Conservation (phyloP, 192 early-diverging fungal genomes). For the Linnemannia zychae region DNA sequence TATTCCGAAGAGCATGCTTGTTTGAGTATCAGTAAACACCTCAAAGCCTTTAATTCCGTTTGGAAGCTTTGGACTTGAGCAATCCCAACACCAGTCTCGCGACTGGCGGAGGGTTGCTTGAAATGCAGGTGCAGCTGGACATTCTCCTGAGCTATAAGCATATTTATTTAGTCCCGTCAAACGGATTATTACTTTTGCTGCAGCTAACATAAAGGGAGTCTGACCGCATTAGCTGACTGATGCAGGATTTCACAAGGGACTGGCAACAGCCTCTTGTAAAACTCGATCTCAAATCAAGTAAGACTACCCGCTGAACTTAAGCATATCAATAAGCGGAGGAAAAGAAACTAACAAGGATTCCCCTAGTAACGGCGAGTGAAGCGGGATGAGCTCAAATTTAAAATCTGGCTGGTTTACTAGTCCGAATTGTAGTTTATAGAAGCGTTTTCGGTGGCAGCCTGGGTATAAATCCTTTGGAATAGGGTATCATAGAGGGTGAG, state of each 20-base stretch:
- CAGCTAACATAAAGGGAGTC: slow-evolving; percentile 38
- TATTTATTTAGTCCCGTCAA: slow-evolving; percentile 48
- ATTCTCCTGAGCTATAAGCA: slow-evolving; percentile 41
- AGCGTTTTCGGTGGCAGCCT: slow-evolving; percentile 55
- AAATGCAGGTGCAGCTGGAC: slow-evolving; percentile 39
- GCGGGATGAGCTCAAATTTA: slow-evolving; percentile 79
- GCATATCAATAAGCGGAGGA: slow-evolving; percentile 88
- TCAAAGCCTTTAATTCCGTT: slow-evolving; percentile 17
- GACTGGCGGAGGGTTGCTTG: slow-evolving; percentile 17
- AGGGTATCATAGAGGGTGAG: slow-evolving; percentile 81
- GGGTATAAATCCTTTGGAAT: slow-evolving; percentile 75
- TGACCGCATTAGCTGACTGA: slow-evolving; percentile 7
- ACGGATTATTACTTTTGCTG: slow-evolving; percentile 43
- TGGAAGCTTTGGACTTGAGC: slow-evolving; percentile 39
- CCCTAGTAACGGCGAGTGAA: slow-evolving; percentile 85
- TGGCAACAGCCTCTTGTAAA: slow-evolving; percentile 11
- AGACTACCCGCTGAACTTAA: slow-evolving; percentile 83
- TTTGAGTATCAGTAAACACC: slow-evolving; percentile 69
- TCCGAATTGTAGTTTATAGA: slow-evolving; percentile 76
- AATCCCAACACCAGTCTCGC: slow-evolving; percentile 29
- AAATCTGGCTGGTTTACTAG: slow-evolving; percentile 66
- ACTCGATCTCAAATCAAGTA: slow-evolving; percentile 71
- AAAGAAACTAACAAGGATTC: slow-evolving; percentile 87
- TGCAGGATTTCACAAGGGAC: slow-evolving; percentile 24
- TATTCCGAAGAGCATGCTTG: slow-evolving; percentile 66